phyloP scores from a whole-genome alignment of 2,329 filamentous ascomycete genomes.

The Colletotrichum tofieldiae region DNA sequence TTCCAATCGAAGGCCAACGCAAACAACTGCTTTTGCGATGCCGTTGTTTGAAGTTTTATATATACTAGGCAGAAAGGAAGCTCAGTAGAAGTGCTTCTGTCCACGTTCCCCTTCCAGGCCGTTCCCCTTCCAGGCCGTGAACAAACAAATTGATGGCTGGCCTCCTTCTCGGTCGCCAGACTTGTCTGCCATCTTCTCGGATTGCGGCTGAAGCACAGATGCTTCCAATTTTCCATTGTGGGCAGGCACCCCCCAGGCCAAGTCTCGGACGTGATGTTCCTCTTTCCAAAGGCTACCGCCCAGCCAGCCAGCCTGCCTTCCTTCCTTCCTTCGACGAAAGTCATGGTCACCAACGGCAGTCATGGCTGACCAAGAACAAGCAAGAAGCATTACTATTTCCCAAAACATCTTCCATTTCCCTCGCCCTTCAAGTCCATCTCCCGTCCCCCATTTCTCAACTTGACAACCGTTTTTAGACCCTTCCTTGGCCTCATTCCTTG shows the following conservation, averaged over 20 bases:
- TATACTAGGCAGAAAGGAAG: background rate
- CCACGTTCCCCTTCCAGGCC: background rate
- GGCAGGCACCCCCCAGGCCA: background rate
- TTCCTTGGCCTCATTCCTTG: slow-evolving; percentile 7
- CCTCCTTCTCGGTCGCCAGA: background rate
- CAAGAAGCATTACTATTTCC: background rate
- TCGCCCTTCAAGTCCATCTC: background rate
- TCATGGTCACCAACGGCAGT: background rate
- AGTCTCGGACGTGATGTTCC: background rate
- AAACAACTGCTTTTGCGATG: background rate
- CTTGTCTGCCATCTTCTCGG: too few relatives aligned
- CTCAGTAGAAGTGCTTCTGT: background rate
- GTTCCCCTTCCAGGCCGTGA: background rate
- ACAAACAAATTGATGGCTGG: background rate
- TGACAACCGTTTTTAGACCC: slow-evolving; percentile 5
- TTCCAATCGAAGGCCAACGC: background rate
- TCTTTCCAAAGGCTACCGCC: background rate
- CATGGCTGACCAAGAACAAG: background rate
- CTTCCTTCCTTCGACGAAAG: background rate
- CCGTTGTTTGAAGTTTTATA: background rate
- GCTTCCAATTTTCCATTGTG: background rate
- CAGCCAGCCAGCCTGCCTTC: background rate
- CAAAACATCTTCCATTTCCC: background rate
- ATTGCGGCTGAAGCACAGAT: background rate
- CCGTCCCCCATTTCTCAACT: background rate